These are phyloP conservation scores for Fusarium lyarnte DNA, from an alignment of 2,329 filamentous ascomycete genomes.

Conservation along the genomic window DNA sequence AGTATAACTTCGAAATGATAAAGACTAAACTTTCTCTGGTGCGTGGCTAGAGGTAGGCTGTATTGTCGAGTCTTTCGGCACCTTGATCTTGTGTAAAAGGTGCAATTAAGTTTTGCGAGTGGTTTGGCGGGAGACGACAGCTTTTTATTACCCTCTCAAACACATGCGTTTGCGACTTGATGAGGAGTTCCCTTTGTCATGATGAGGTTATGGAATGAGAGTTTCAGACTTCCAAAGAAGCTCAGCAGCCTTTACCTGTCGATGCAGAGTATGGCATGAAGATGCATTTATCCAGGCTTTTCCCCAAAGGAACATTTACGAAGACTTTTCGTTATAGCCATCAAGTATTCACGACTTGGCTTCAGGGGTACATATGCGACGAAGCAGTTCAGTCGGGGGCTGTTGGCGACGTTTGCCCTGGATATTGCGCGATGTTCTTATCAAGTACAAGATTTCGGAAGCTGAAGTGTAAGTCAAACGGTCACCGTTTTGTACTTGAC, in stretches of 20 bases:
- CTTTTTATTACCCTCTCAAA: too few species aligned
- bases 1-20: too few species aligned
- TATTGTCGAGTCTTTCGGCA: neutral
- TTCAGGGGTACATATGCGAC: neutral
- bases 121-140: neutral
- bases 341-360: fast-evolving
- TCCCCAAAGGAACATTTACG: fast-evolving
- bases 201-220: neutral
- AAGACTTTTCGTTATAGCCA: fast-evolving
- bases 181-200: neutral
- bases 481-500: neutral
- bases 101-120: neutral
- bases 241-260: neutral
- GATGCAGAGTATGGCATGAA: fast-evolving
- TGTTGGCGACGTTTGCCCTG: constrained; percentile 25
- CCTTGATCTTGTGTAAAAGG: neutral
- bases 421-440: constrained; percentile 27
- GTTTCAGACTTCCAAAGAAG: neutral
- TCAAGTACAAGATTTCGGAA: constrained; percentile 19
- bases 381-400: neutral
- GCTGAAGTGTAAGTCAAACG: neutral
- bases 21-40: neutral
- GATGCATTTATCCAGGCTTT: too few species aligned
- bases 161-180: neutral
- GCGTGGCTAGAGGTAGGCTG: neutral